Percentiles rank a stretch among this genome's conserved stretches.
Conservation (phyloP, 1,139 yeast genomes). For the Lodderomyces parapsilosis region DNA sequence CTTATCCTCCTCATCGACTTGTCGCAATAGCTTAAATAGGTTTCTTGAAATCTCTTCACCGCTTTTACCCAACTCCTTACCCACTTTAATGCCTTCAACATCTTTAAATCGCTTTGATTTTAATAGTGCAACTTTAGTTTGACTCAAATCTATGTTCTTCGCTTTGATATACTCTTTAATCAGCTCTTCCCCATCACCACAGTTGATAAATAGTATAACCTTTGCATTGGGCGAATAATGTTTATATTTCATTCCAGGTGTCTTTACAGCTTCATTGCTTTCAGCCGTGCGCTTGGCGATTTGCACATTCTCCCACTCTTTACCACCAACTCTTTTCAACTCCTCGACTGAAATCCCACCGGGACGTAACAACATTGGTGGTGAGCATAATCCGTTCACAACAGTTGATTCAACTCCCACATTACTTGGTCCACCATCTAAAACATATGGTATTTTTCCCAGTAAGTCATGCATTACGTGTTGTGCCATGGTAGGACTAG, state of each 20-base stretch:
- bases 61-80: constrained; percentile 52
- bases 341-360: constrained; percentile 90
- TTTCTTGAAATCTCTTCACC: constrained; percentile 71
- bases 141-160: constrained; percentile 15
- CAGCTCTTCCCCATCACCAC: constrained; percentile 43
- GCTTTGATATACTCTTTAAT: constrained; percentile 25
- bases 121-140: constrained; percentile 46
- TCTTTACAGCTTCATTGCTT: constrained; percentile 69
- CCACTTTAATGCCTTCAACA: constrained; percentile 28
- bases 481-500: constrained; percentile 85
- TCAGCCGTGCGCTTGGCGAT: constrained; percentile 69
- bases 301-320: constrained; percentile 57
- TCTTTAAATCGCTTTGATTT: constrained; percentile 34
- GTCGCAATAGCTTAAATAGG: constrained; percentile 68
- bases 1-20: constrained; percentile 57
- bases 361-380: constrained; percentile 89
- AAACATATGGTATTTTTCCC: constrained; percentile 76
- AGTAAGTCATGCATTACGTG: constrained; percentile 81
- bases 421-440: constrained; percentile 89
- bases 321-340: constrained; percentile 62
- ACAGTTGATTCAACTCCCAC: constrained; percentile 96
- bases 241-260: constrained; percentile 97
- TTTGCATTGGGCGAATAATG: constrained; percentile 91
- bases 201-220: constrained; percentile 65
- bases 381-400: constrained; percentile 78